Evolutionary conservation across 192 early-diverging fungal species (phyloP).

Genomic region (Spizellomyces punctatus): DNA sequence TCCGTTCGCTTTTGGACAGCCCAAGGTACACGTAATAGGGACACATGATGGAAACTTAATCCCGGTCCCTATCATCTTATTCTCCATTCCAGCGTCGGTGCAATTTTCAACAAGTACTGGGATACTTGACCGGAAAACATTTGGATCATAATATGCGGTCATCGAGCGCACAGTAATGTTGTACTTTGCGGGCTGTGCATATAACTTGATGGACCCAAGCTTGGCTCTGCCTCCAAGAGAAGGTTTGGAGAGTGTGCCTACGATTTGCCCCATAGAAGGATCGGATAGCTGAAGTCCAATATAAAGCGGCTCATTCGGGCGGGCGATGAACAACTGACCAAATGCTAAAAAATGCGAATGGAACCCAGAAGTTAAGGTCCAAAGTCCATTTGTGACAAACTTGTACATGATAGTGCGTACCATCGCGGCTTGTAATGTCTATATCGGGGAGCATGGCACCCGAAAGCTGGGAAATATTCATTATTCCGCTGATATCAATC

Average conservation of each 20-base stretch:
- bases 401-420: not conserved
- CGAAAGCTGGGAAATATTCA: conserved; percentile 5
- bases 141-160: not conserved
- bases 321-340: not conserved
- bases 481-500: not conserved
- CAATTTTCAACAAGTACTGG: not conserved
- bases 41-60: not conserved
- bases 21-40: not conserved
- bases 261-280: not conserved
- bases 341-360: not conserved
- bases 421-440: conserved; percentile 5
- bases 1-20: not conserved
- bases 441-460: conserved; percentile 10
- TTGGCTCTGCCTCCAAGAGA: not conserved
- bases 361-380: conserved; percentile 8
- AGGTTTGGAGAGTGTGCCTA: not conserved
- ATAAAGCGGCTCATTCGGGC: not conserved
- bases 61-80: not conserved
- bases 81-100: not conserved
- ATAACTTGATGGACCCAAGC: not conserved
- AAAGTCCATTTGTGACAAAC: not conserved
- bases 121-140: not conserved
- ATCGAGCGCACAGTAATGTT: not conserved
- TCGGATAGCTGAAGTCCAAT: not conserved
- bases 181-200: not conserved